Evolutionary conservation across 345 rosid species (phyloP).

Genomic region (Erysimum cheiranthoides): DNA sequence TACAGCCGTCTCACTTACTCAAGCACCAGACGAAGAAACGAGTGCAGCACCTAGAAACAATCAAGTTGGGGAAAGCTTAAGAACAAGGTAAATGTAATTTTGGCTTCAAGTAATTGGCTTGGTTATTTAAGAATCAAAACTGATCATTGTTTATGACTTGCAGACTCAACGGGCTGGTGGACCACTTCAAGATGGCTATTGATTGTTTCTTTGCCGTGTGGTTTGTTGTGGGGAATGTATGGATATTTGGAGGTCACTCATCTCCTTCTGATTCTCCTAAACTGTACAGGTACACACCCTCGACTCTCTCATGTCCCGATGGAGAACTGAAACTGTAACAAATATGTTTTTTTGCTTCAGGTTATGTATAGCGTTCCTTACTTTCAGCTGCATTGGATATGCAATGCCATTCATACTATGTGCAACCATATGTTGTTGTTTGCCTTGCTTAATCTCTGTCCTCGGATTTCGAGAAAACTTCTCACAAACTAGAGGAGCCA

Average conservation of each 20-base stretch:
- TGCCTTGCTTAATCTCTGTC: constrained; percentile 90
- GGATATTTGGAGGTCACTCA: constrained; percentile 90
- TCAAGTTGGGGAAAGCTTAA: constrained; percentile 49
- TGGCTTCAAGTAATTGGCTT: background rate
- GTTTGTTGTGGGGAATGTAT: constrained; percentile 95
- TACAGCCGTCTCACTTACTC: constrained; percentile 65
- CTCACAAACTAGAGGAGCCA: constrained; percentile 82
- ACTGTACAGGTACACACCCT: constrained; percentile 63
- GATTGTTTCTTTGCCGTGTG: constrained; percentile 96
- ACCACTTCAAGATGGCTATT: constrained; percentile 86
- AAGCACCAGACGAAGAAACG: constrained; percentile 60
- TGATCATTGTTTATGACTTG: constrained; percentile 29
- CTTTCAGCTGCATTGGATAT: constrained; percentile 90
- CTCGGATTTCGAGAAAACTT: constrained; percentile 77
- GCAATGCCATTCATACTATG: constrained; percentile 95
- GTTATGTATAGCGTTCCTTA: constrained; percentile 90
- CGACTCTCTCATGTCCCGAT: background rate
- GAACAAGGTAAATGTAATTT: constrained; percentile 53
- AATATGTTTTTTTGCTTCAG: constrained; percentile 48
- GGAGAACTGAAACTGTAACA: constrained; percentile 9
- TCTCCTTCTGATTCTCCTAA: constrained; percentile 85
- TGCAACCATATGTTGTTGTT: constrained; percentile 88
- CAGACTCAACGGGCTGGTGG: constrained; percentile 75
- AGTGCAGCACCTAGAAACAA: constrained; percentile 44
- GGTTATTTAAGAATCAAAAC: constrained; percentile 1